Percentiles rank a stretch among this genome's conserved stretches.
Evolutionary conservation across 768 basidiomycete species (phyloP).

Genomic region (Lactarius hengduanensis): DNA sequence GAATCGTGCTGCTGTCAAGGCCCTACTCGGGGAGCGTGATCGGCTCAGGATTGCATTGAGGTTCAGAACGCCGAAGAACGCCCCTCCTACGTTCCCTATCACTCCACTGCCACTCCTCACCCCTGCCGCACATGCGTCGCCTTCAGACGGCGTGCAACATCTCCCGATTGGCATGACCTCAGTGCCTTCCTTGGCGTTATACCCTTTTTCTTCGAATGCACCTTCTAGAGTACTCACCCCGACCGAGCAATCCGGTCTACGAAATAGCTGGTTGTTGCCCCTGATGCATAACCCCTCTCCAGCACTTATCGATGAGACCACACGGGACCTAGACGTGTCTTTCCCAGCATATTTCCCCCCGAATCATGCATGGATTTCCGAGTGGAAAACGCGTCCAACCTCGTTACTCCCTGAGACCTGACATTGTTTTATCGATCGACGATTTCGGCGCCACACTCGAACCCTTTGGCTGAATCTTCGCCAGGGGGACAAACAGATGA

Average conservation of each 20-base stretch:
- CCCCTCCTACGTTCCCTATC: background rate
- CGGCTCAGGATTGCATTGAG: background rate
- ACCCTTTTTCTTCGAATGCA: background rate
- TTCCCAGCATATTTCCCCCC: background rate
- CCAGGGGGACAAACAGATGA: background rate
- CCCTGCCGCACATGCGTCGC: background rate
- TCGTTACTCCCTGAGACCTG: background rate
- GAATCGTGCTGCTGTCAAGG: background rate
- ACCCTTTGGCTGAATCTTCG: background rate
- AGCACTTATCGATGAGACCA: background rate
- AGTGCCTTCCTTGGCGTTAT: background rate
- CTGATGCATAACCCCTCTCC: background rate
- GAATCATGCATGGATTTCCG: background rate
- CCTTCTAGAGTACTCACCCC: background rate
- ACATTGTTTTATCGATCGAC: background rate
- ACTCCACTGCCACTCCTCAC: background rate
- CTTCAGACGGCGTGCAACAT: background rate
- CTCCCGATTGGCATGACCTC: background rate
- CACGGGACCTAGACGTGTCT: background rate
- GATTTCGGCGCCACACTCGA: background rate
- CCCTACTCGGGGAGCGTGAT: background rate
- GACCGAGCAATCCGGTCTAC: background rate
- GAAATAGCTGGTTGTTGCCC: background rate
- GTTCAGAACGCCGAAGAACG: background rate
- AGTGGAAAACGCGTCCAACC: background rate